Conservation (phyloP, 1,284 basidiomycete genomes). For the Cutaneotrichosporon spelunceum region DNA sequence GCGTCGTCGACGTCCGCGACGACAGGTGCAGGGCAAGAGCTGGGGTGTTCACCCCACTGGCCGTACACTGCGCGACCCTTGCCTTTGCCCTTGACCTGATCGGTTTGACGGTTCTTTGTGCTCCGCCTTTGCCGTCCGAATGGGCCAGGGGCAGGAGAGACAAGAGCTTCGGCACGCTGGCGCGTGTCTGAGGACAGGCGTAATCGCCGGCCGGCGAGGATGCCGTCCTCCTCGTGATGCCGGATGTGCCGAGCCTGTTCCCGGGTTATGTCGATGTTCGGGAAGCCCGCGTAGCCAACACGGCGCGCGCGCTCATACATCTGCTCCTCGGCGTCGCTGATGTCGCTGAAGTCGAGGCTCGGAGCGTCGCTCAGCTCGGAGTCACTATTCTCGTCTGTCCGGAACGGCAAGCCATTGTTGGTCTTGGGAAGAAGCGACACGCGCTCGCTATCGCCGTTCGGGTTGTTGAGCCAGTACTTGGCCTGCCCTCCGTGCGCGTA, state of each 20-base stretch:
- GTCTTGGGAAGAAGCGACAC: constrained; percentile 70
- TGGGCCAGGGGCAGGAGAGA: not conserved
- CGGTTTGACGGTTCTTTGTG: constrained; percentile 17
- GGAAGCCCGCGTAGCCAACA: constrained; percentile 90
- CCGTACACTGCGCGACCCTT: constrained; percentile 41
- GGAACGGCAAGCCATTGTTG: constrained; percentile 44
- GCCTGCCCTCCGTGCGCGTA: constrained; percentile 82
- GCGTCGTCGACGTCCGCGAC: constrained; percentile 16
- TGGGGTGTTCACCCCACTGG: constrained; percentile 49
- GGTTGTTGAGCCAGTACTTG: constrained; percentile 86
- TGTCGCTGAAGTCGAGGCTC: constrained; percentile 43
- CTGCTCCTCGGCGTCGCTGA: constrained; percentile 55
- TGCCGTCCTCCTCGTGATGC: constrained; percentile 50
- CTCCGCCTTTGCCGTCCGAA: constrained; percentile 1
- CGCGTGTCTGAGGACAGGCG: not conserved
- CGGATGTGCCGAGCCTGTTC: constrained; percentile 41
- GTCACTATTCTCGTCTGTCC: constrained; percentile 32
- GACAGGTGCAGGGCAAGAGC: not conserved
- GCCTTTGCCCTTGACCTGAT: constrained; percentile 27
- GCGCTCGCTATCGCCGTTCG: constrained; percentile 53
- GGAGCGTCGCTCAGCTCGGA: constrained; percentile 49
- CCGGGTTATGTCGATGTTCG: constrained; percentile 75
- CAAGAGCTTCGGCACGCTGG: not conserved
- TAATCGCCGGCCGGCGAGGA: constrained; percentile 44
- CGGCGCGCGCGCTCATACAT: constrained; percentile 65